Conservation (phyloP, 768 basidiomycete genomes). For the Suillus discolor region DNA sequence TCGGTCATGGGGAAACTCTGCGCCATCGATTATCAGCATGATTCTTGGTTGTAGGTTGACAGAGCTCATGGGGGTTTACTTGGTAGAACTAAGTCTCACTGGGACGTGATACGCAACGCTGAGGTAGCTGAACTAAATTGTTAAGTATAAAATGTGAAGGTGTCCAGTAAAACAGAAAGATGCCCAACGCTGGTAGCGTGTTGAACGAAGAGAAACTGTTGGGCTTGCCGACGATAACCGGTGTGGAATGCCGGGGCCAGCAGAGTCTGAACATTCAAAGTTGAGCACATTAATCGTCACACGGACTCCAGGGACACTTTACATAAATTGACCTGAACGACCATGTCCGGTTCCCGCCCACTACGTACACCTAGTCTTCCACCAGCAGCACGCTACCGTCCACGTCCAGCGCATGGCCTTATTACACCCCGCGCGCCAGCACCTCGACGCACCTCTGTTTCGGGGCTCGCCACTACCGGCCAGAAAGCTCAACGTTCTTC, state of each 20-base stretch:
- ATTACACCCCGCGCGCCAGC: constrained; percentile 7
- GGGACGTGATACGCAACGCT: too few relatives aligned
- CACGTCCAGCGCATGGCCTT: constrained; percentile 10
- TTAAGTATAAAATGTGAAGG: too few relatives aligned
- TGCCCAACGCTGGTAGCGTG: background rate
- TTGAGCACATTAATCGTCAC: background rate
- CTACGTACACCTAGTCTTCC: constrained; percentile 2
- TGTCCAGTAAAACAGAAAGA: too few relatives aligned
- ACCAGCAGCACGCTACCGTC: constrained; percentile 13
- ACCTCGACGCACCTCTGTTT: constrained; percentile 34
- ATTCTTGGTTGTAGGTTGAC: background rate
- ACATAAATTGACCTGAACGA: background rate
- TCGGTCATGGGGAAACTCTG: background rate
- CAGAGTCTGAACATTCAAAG: background rate
- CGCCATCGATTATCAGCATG: background rate
- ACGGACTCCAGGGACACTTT: background rate
- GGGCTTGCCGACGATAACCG: background rate
- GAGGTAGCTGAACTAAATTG: too few relatives aligned
- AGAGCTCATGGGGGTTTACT: too few relatives aligned
- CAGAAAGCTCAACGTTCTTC: constrained; percentile 75
- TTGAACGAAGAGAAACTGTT: background rate
- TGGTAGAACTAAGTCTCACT: too few relatives aligned
- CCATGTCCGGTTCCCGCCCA: background rate
- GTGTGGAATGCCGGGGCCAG: background rate
- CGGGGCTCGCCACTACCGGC: constrained; percentile 31